Base-by-base conservation (phyloP, 148 eudicot genomes). In the Amaranthus palmeri region DNA sequence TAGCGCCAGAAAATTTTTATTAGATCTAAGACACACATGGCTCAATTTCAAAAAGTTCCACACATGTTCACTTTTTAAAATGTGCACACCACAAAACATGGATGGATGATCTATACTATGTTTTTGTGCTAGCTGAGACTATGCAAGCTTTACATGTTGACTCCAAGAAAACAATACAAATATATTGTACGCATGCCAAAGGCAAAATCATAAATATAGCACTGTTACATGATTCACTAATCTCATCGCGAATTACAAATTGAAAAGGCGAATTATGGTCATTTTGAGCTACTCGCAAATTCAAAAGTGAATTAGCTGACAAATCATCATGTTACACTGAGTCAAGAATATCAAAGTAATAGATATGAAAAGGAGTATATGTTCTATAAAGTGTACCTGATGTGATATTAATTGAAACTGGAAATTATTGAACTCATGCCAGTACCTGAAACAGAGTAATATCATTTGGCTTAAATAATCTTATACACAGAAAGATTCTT, bases 341-440 rank as follows among this genome's bases (percentile, higher is more conserved):
- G n/a, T n/a, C 36, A 25, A 25, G 36, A 2, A 25, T 48, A 62
- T 63, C 4, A 45, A 54, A 47, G 43, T 44, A 54, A 72, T 25
- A 25, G 36, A 2, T 25, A 25, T 12, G 49, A 68, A 71, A 15
- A 70, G 54, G 3, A 65, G 67, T 25, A 25, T 25, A 25, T 25
- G 70, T 7, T 18, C 18, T 52, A 44, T 75, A 77, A 51, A 73
- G 62, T 67, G 43, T 62, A 95, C 98, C 98, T 95, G 98, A 89
- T 95, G 93, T 50, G 98, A 88, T 54, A 85, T 91, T 76, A 91
- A 74, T 78, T 92, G 96, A 87, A 89, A 95, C 89, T 91, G 98
- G 72, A 89, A 95, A 73, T 90, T 95, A 72, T 95, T 95, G 86
- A 91, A 95, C 80, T 91, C 97, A 17, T 86, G 88, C 97, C 97